phyloP scores from a whole-genome alignment of 2,329 filamentous ascomycete genomes.

The Trichoderma arundinaceum region DNA sequence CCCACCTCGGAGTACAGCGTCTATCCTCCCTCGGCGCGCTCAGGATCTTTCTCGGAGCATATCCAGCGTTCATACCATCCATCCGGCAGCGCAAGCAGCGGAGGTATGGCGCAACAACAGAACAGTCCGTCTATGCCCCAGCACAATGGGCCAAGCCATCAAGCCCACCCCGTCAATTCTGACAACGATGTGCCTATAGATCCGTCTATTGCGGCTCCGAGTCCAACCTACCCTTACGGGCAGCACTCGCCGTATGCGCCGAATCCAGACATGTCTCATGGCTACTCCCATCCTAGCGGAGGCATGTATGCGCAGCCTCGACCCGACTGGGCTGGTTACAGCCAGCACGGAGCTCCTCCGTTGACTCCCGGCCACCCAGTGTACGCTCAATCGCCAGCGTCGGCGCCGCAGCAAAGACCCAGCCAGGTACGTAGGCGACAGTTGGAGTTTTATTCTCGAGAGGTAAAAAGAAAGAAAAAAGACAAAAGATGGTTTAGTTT shows the following conservation, averaged over 20 bases:
- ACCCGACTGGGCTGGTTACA: constrained; percentile 76
- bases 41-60: constrained; percentile 85
- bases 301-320: constrained; percentile 72
- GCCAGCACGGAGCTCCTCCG: constrained; percentile 56
- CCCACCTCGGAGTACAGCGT: constrained; percentile 88
- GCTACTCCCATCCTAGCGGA: constrained; percentile 67
- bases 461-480: not conserved
- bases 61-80: constrained; percentile 84
- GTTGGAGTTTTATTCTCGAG: no score
- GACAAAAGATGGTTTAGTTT: not conserved
- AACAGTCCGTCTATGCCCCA: constrained; percentile 96
- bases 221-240: constrained; percentile 83
- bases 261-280: constrained; percentile 84
- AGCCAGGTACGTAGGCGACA: constrained; percentile 61
- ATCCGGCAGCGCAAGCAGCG: constrained; percentile 73
- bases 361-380: constrained; percentile 60
- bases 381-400: constrained; percentile 61
- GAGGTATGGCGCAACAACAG: constrained; percentile 95
- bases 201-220: constrained; percentile 93
- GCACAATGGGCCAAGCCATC: constrained; percentile 80
- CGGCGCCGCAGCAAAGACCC: constrained; percentile 59
- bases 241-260: constrained; percentile 88
- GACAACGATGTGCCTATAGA: constrained; percentile 98
- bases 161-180: constrained; percentile 82
- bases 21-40: constrained; percentile 76